A percentile compares a stretch with the other conserved stretches of the same genome.
These are phyloP conservation scores for Claviceps fusiformis DNA, from an alignment of 2,329 filamentous ascomycete species.

Conservation along the genomic window DNA sequence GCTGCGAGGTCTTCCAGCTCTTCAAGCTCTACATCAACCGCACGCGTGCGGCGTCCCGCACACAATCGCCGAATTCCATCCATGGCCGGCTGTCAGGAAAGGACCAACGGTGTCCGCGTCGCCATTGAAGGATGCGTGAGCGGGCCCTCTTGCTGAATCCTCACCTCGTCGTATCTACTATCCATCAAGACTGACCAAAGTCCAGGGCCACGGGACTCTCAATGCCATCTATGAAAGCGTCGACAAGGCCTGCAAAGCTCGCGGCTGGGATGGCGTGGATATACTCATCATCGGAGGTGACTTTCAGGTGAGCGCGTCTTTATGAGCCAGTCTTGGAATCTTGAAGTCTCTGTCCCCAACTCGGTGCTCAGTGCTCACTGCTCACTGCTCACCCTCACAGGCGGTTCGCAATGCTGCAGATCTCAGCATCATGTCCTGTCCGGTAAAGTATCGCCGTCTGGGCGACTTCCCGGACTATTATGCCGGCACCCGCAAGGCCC, in stretches of 20 bases:
- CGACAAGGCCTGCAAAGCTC: conserved; percentile 50
- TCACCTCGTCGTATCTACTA: too few relatives aligned
- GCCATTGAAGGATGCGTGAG: conserved; percentile 80
- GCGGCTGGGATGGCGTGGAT: conserved; percentile 72
- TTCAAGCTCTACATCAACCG: not conserved
- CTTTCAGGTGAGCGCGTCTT: conserved; percentile 53
- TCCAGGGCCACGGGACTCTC: conserved; percentile 76
- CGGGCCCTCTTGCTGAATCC: conserved; percentile 6
- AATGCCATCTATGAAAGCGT: conserved; percentile 83
- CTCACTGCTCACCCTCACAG: conserved; percentile 24
- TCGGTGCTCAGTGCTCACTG: too few relatives aligned
- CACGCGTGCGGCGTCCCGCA: not conserved
- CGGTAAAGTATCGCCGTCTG: conserved; percentile 72
- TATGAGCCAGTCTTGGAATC: not conserved
- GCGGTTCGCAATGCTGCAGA: conserved; percentile 81
- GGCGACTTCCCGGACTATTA: conserved; percentile 96
- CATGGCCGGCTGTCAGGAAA: not conserved
- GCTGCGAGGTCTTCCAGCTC: not conserved
- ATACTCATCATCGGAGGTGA: conserved; percentile 91
- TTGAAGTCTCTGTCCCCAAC: too few relatives aligned
- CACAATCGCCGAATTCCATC: not conserved
- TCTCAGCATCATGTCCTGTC: conserved; percentile 78
- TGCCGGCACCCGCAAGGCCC: conserved; percentile 59
- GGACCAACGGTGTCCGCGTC: conserved; percentile 44
- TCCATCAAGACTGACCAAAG: conserved; percentile 10